Conservation (phyloP, 352 stramenopile genomes). For the Pythium vanterpoolii region DNA sequence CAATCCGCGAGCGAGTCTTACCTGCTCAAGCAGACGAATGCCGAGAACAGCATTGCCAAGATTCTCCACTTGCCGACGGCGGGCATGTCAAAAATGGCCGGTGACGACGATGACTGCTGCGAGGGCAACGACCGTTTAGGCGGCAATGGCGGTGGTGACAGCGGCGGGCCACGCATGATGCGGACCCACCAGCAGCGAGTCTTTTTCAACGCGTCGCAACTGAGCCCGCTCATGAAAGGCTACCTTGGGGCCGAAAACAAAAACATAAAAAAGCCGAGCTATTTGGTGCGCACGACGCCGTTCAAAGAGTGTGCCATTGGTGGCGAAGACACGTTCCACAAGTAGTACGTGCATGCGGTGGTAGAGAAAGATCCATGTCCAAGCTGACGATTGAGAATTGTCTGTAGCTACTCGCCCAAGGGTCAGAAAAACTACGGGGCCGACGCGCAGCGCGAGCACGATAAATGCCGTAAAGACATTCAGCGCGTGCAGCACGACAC, state of each 20-base stretch:
- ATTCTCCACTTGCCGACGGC: slow-evolving; percentile 33
- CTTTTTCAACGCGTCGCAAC: slow-evolving; percentile 77
- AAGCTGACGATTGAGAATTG: background rate
- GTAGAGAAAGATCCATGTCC: background rate
- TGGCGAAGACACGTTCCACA: slow-evolving; percentile 80
- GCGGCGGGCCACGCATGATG: slow-evolving; percentile 12
- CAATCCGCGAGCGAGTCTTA: slow-evolving; percentile 55
- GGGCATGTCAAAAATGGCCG: background rate
- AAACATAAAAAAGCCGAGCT: slow-evolving; percentile 65
- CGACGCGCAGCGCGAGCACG: slow-evolving; percentile 47
- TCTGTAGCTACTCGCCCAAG: slow-evolving; percentile 44
- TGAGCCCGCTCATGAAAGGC: slow-evolving; percentile 78
- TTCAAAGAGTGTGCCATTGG: slow-evolving; percentile 64
- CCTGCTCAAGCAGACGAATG: slow-evolving; percentile 39
- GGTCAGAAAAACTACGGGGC: slow-evolving; percentile 38
- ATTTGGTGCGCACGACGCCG: slow-evolving; percentile 73
- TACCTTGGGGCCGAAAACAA: slow-evolving; percentile 58
- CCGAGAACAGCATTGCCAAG: slow-evolving; percentile 58
- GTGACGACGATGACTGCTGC: background rate
- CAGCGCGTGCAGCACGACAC: slow-evolving; percentile 55
- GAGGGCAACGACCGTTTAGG: background rate
- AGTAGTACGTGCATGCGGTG: slow-evolving; percentile 39
- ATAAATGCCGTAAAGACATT: slow-evolving; percentile 55
- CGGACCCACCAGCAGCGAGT: slow-evolving; percentile 65
- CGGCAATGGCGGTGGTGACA: background rate